Conservation (phyloP, 2,329 filamentous ascomycete genomes). For the Remersonia thermophila region DNA sequence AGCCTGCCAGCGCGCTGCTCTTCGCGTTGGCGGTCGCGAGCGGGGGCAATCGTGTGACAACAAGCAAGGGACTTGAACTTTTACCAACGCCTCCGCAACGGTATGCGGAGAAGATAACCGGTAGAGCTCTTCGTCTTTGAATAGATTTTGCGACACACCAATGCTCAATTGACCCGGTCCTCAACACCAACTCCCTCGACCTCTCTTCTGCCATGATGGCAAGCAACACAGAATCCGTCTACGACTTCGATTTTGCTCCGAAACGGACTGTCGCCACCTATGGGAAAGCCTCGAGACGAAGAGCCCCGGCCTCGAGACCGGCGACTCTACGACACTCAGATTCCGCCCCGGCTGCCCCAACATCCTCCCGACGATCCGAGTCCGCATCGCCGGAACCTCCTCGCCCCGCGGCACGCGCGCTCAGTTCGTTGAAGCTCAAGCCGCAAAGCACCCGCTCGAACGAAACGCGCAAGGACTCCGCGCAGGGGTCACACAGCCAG, state of each 20-base stretch:
- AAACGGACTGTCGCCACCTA: slow-evolving; percentile 23
- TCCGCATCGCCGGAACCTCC: slow-evolving; percentile 11
- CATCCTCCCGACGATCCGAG: slow-evolving; percentile 7
- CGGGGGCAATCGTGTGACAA: no score
- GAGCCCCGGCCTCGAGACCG: slow-evolving; percentile 8
- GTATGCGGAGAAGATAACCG: no score
- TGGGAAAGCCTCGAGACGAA: slow-evolving; percentile 19
- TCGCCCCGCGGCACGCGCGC: slow-evolving; percentile 3
- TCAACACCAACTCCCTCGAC: not conserved
- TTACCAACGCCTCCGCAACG: no score
- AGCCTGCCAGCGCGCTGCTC: no score
- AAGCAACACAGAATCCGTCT: slow-evolving; percentile 10
- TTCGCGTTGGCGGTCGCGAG: no score
- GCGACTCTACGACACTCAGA: slow-evolving; percentile 8
- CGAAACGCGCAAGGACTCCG: slow-evolving; percentile 3
- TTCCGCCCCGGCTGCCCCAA: slow-evolving; percentile 9
- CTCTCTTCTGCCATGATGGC: slow-evolving; percentile 9
- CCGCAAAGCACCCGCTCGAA: slow-evolving; percentile 4
- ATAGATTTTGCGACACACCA: no score
- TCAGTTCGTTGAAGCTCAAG: slow-evolving; percentile 4
- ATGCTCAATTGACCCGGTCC: not conserved
- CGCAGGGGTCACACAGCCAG: slow-evolving; percentile 13
- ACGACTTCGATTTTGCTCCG: slow-evolving; percentile 14
- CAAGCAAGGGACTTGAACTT: no score
- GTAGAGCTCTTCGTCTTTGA: no score